Evolutionary conservation across 2,329 filamentous ascomycete species (phyloP), one percentile per base, ranked within the genome.

Genomic region (Aspergillus ochraceus): DNA sequence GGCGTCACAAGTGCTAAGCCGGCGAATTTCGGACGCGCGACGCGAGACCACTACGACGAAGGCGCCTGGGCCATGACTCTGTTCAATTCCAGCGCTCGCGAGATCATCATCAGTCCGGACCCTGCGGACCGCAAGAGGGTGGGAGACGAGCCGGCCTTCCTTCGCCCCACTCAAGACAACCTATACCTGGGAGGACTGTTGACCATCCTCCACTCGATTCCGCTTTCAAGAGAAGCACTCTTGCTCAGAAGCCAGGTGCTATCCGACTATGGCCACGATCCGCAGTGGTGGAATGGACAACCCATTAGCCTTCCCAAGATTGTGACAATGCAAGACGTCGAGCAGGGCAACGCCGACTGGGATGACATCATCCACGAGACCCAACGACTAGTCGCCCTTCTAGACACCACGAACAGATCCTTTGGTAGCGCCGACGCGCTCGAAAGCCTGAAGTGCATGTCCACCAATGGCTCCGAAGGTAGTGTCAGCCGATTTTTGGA

Each of bases 241-340:
- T 71, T 88, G 12, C 70, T 80, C 46, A 76, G 81, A n/a, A 74
- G 75, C 8, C 72, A 79, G 26, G 66, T 77, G 6, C 71, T 80
- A 24, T 68, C 73, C 2, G 77, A 83, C 59, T 88, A 88, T 65
- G 84, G 84, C 49, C 71, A 81, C 55, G 81, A 86, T 60, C 65
- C 77, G 1, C 81, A 86, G 11, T 89, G 86, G 86, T 89, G 86
- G 86, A 84, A 82, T 65, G 86, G 86, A 20, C 79, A 78, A 30
- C 70, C 79, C 0, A 81, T 85, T 26, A 74, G 79, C 30, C 71
- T 80, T 14, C 77, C 82, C 3, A 81, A 79, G 51, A 80, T 84
- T 22, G 78, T 86, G n/a, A 78, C 81, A 54, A 68, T 79, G 17
- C 67, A 73, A 29, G 71, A 76, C 58, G 67, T 71, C 30, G 66